Percentiles rank a stretch among this genome's conserved stretches.
phyloP scores from a whole-genome alignment of 2,329 filamentous ascomycete species.

The Cryphonectria naterciae region DNA sequence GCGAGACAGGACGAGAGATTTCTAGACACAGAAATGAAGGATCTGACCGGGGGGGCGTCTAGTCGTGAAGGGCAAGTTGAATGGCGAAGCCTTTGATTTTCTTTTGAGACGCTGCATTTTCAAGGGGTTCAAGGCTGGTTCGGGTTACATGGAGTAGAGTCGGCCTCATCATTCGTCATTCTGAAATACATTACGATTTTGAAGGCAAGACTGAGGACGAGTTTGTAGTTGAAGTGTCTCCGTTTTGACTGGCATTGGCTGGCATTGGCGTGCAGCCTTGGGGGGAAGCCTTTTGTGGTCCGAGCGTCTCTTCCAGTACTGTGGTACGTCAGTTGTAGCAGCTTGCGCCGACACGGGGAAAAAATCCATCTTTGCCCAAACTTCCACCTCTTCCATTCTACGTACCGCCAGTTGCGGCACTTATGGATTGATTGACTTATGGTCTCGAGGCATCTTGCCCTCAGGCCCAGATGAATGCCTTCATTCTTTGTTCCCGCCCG shows the following conservation, averaged over 20 bases:
- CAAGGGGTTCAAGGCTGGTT: constrained; percentile 19
- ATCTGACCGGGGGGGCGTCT: constrained; percentile 15
- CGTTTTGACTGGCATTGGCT: neutral
- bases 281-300: constrained; percentile 7
- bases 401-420: neutral
- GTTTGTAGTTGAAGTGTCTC: neutral
- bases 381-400: neutral
- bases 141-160: constrained; percentile 25
- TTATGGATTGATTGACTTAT: constrained; percentile 20
- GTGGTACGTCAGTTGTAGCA: neutral
- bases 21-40: constrained; percentile 3
- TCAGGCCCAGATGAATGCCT: constrained; percentile 39
- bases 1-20: neutral
- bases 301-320: neutral
- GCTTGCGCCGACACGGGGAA: neutral
- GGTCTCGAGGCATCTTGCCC: constrained; percentile 16
- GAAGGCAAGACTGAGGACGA: neutral
- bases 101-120: constrained; percentile 27
- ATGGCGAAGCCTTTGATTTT: constrained; percentile 17
- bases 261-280: neutral
- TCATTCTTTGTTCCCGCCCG: constrained; percentile 52
- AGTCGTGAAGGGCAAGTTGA: constrained; percentile 7
- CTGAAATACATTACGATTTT: neutral
- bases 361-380: neutral
- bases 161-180: constrained; percentile 20